phyloP scores from a whole-genome alignment of 768 basidiomycete species.

The Leccinum longicurvipes region DNA sequence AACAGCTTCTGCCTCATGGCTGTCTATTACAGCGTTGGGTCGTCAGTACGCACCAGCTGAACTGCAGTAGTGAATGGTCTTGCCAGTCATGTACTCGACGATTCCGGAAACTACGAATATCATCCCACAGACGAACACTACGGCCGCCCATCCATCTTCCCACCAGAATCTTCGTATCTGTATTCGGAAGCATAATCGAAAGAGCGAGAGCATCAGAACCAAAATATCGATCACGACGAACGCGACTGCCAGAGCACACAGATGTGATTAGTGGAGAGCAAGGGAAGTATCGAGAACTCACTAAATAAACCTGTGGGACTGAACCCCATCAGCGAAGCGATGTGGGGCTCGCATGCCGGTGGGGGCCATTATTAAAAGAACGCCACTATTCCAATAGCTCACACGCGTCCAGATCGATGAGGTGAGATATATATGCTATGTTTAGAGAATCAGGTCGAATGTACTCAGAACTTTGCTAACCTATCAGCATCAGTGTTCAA shows the following conservation, averaged over 20 bases:
- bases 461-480: not conserved
- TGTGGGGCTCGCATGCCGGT: not conserved
- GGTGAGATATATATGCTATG: not conserved
- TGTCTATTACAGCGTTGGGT: not conserved
- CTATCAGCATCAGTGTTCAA: not conserved
- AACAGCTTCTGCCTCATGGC: no score
- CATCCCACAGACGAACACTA: not conserved
- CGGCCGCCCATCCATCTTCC: constrained; percentile 23
- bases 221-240: constrained; percentile 5
- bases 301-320: not conserved
- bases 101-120: not conserved
- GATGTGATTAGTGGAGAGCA: not conserved
- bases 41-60: not conserved
- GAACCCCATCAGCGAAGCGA: not conserved
- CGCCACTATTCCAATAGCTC: not conserved
- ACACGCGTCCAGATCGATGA: not conserved
- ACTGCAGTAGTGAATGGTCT: not conserved
- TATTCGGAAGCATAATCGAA: constrained; percentile 15
- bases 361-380: not conserved
- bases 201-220: constrained; percentile 6
- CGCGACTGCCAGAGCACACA: not conserved
- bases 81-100: not conserved
- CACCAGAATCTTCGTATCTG: constrained; percentile 21
- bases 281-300: not conserved
- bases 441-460: not conserved